Percentiles rank a stretch among this genome's conserved stretches.
phyloP scores from a whole-genome alignment of 2,329 filamentous ascomycete genomes.

The Waltergamsia citrina region DNA sequence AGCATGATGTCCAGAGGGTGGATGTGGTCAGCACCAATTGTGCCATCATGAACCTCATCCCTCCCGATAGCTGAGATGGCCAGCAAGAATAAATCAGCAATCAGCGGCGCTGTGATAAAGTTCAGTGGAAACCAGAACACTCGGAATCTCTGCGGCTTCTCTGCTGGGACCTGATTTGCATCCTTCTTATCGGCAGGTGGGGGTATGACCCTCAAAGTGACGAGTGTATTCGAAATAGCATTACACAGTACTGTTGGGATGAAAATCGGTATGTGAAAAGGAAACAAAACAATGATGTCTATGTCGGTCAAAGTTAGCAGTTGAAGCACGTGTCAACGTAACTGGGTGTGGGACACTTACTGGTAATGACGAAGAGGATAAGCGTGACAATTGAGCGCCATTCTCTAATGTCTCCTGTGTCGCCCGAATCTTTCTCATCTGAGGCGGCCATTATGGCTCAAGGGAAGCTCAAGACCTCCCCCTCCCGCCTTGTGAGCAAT shows the following conservation, averaged over 20 bases:
- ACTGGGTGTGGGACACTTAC: slow-evolving; percentile 38
- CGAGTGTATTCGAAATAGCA: slow-evolving; percentile 25
- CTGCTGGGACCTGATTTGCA: too few species aligned
- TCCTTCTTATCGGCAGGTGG: too few species aligned
- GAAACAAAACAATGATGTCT: slow-evolving; percentile 63
- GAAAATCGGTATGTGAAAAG: slow-evolving; percentile 54
- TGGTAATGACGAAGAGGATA: slow-evolving; percentile 59
- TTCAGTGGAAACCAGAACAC: slow-evolving; percentile 55
- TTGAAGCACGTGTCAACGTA: too few species aligned
- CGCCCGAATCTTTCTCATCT: slow-evolving; percentile 6
- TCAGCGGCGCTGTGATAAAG: slow-evolving; percentile 60
- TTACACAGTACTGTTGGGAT: slow-evolving; percentile 42
- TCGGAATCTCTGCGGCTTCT: too few species aligned
- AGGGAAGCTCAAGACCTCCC: too few species aligned
- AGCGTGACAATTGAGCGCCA: slow-evolving; percentile 66
- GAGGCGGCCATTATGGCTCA: neutral
- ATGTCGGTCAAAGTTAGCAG: neutral
- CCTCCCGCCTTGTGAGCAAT: too few species aligned
- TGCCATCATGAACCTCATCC: slow-evolving; percentile 59
- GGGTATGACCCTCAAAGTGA: slow-evolving; percentile 43
- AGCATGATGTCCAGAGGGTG: slow-evolving; percentile 63
- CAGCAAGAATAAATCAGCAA: slow-evolving; percentile 62
- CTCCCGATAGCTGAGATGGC: slow-evolving; percentile 59
- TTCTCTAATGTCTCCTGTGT: slow-evolving; percentile 36
- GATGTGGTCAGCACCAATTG: slow-evolving; percentile 55